Base-by-base conservation (phyloP, 768 basidiomycete species). In the Leccinum pellstonianum region DNA sequence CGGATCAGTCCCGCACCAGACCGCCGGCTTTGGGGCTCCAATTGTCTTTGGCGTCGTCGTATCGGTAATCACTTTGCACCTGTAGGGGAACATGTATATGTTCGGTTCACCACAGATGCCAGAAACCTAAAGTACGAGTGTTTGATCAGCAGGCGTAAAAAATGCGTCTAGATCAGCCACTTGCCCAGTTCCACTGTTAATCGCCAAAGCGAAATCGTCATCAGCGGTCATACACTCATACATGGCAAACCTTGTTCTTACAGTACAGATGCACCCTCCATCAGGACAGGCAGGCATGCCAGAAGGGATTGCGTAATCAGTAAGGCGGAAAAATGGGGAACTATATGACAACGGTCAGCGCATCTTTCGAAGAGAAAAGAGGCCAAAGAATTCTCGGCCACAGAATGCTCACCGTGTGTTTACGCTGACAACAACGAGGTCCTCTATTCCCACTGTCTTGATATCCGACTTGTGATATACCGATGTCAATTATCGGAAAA, bases 121-220 rank as follows among this genome's bases (percentile, higher is more conserved):
- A 4, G 66, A 35, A 41, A 57, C 2, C 66, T 67, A 47, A n/a
- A 35, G 21, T 8, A 25, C 35, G 23, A 25, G 46, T 2, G 15
- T 25, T 17, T 5, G 1, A 27, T 64, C 27, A 65, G 41, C 8
- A 17, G 21, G 3, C 2, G 4, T 15, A 25, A 19, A 1, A n/a
- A 5, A 3, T 1, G 14, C 8, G 17, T n/a, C 1, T 9, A 37
- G 14, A n/a, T 23, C 17, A 25, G 29, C 31, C 2, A 5, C 63
- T 62, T 25, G 65, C 66, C 66, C 66, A 65, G 12, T 0, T 0
- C 7, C 6, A 60, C 66, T 67, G 48, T 59, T 14, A 19, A 10
- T 14, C 9, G 3, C 1, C 23, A 41, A 11, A 37, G 19, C 2
- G 12, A 57, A 29, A 37, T 62, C 1, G 17, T 50, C 17, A 53